Evolutionary conservation across 257 asterid species (phyloP), one percentile per base, ranked within the genome.

Genomic region (Nicotiana tomentosiformis): DNA sequence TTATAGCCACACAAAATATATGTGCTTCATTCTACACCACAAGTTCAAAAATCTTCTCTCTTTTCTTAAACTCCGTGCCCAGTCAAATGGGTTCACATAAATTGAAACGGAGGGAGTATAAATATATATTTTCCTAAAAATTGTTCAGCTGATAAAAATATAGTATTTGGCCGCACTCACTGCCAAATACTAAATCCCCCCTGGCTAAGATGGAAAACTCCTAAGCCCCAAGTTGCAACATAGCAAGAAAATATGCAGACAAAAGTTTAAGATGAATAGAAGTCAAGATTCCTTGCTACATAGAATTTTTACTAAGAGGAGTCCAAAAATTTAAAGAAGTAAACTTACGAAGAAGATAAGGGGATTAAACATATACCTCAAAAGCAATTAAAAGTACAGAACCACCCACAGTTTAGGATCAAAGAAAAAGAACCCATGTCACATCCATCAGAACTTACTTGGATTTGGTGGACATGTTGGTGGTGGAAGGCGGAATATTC

Each of bases 391-490:
- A 46, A 46, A 26, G 32, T 80, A 23, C 46, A 37, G 18, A 72
- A 72, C 39, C 23, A 49, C 61, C 1, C 10, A 62, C 5, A 64
- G 32, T 39, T 80, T 20, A 30, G 77, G 46, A 49, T 49, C 37
- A 16, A 68, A 33, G 10, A 32, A 7, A 2, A 49, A 83, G 68
- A 85, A 26, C 77, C 83, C 81, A 86, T 78, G 85, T 23, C 84
- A 82, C 80, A 76, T 81, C 87, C 88, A 12, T 82, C 56, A n/a
- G 10, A 49, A 88, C 97, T 91, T 84, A 95, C 99, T 87, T 95
- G 89, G 97, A 81, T 88, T 91, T 91, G 84, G 92, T 72, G 87
- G 98, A 88, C 97, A 95, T 93, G 86, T 55, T 77, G 87, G 14
- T 20, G 11, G 78, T 32, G 33, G 78, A 76, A 17, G 69, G 26